phyloP scores from a whole-genome alignment of 106 monocot genomes.

The Dendrobium chrysotoxum region DNA sequence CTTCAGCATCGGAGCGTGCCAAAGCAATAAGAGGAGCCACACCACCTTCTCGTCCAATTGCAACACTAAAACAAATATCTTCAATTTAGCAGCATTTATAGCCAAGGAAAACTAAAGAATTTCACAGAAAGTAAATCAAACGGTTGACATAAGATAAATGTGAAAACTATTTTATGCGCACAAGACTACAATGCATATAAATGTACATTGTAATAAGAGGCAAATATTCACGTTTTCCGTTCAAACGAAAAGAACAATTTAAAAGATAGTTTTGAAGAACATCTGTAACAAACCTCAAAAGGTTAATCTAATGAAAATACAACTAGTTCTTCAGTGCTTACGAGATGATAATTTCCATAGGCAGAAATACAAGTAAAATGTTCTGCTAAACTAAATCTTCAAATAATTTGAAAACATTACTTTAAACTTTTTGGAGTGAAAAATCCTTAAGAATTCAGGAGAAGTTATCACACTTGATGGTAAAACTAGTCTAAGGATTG shows the following conservation, averaged over 20 bases:
- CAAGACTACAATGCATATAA: background rate
- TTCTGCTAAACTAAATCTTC: too few relatives aligned
- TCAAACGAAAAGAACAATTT: background rate
- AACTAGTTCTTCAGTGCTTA: background rate
- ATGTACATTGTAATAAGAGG: background rate
- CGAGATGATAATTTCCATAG: background rate
- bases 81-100: background rate
- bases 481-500: background rate
- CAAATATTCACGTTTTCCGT: background rate
- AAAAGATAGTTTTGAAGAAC: background rate
- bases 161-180: background rate
- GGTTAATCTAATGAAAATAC: background rate
- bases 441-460: background rate
- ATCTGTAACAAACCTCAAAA: background rate
- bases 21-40: conserved; percentile 56
- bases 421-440: background rate
- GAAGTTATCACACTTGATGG: background rate
- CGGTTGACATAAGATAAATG: background rate
- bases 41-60: conserved; percentile 68
- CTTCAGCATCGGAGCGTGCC: conserved; percentile 55
- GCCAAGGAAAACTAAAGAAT: background rate
- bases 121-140: background rate
- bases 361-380: too few relatives aligned
- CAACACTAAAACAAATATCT: conserved; percentile 10
- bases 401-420: background rate